Evolutionary conservation across 2,329 filamentous ascomycete genomes (phyloP).

Genomic region (Pseudopyricularia cyperi): DNA sequence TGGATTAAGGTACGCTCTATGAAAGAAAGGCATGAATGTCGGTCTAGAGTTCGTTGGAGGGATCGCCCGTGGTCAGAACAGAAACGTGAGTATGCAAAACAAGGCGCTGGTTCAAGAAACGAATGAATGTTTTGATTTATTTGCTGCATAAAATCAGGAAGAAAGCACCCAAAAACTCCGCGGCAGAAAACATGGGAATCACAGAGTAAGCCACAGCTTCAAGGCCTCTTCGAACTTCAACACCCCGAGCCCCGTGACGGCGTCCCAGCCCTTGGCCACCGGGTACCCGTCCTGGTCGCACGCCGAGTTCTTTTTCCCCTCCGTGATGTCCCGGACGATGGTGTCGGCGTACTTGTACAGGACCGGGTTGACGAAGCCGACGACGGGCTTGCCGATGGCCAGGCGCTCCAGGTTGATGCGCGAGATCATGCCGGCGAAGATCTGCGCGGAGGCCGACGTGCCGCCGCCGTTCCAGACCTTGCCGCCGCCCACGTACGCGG

Average conservation of each 20-base stretch:
- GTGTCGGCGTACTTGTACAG: slow-evolving; percentile 19
- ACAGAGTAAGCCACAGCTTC: no score
- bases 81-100: no score
- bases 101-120: no score
- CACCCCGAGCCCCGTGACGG: not conserved
- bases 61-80: no score
- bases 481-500: slow-evolving; percentile 19
- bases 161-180: no score
- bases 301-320: not conserved
- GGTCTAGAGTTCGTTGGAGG: no score
- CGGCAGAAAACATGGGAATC: no score
- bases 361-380: slow-evolving; percentile 39
- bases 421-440: slow-evolving; percentile 38
- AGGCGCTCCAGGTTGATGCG: slow-evolving; percentile 40
- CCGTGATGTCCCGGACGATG: not conserved
- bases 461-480: slow-evolving; percentile 12
- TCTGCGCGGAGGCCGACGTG: slow-evolving; percentile 37
- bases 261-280: not conserved
- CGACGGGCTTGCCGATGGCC: slow-evolving; percentile 27
- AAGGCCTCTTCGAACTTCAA: no score
- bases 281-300: not conserved
- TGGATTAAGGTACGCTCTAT: no score
- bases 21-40: no score
- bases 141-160: no score
- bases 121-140: no score